Evolutionary conservation across 257 asterid genomes (phyloP).

Genomic region (Ilex asprella): DNA sequence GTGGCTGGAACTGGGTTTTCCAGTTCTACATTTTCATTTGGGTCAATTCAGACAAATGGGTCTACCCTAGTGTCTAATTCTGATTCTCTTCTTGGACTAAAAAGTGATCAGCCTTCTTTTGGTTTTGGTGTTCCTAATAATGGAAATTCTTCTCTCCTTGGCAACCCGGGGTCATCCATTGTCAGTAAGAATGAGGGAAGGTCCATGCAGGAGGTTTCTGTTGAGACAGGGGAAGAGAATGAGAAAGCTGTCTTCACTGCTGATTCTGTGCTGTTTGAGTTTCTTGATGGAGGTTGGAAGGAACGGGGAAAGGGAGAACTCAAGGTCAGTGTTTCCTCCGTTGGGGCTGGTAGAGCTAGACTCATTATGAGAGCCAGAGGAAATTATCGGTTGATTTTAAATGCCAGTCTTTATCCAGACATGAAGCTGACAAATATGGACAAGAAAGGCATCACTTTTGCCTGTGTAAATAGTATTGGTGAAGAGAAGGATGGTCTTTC

Average conservation of each 20-base stretch:
- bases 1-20: conserved; percentile 84
- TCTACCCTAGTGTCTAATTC: conserved; percentile 20
- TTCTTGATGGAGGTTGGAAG: conserved; percentile 66
- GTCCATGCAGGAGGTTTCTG: conserved; percentile 49
- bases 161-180: conserved; percentile 27
- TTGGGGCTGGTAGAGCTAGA: conserved; percentile 58
- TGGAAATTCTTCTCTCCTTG: conserved; percentile 30
- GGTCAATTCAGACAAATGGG: conserved; percentile 47
- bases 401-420: conserved; percentile 80
- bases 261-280: conserved; percentile 68
- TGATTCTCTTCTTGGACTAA: conserved; percentile 31
- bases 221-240: conserved; percentile 77
- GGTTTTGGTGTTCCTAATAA: conserved; percentile 39
- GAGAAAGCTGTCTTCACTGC: conserved; percentile 61
- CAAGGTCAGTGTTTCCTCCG: conserved; percentile 52
- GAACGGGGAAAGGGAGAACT: conserved; percentile 97
- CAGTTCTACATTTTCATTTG: conserved; percentile 64
- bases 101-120: conserved; percentile 32
- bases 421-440: conserved; percentile 91
- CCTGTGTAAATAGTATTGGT: conserved; percentile 66
- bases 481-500: conserved; percentile 70
- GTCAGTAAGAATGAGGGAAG: conserved; percentile 32
- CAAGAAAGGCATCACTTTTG: conserved; percentile 82
- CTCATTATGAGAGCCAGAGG: conserved; percentile 86
- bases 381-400: conserved; percentile 72